Conservation (phyloP, 768 basidiomycete species). For the Clitopilus hobsonii region DNA sequence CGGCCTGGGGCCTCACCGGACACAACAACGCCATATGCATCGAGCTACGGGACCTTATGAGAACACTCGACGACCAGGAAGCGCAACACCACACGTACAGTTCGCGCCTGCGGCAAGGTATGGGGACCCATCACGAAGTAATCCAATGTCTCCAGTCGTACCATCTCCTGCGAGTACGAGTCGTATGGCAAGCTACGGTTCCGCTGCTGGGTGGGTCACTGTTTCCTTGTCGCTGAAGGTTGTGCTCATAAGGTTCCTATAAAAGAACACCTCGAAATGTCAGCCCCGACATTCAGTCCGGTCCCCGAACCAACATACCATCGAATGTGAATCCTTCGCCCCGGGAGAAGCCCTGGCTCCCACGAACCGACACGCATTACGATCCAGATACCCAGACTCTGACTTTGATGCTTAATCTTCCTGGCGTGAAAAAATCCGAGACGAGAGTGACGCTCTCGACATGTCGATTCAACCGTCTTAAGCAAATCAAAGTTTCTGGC, state of each 20-base stretch:
- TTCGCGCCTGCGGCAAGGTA: not conserved
- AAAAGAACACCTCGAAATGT: not conserved
- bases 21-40: not conserved
- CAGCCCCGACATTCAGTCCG: slow-evolving; percentile 1
- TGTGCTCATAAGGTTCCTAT: not conserved
- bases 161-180: not conserved
- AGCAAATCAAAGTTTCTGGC: slow-evolving; percentile 56
- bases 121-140: not conserved
- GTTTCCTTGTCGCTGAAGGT: slow-evolving; percentile 3
- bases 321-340: not conserved
- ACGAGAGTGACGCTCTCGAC: slow-evolving; percentile 56
- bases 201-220: slow-evolving; percentile 2
- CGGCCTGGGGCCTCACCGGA: not conserved
- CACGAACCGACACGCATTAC: slow-evolving; percentile 61
- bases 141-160: not conserved
- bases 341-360: slow-evolving; percentile 29
- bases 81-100: not conserved
- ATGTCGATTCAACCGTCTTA: slow-evolving; percentile 57
- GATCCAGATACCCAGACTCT: slow-evolving; percentile 44
- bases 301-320: not conserved
- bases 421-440: slow-evolving; percentile 57
- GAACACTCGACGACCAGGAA: not conserved
- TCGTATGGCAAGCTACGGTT: not conserved
- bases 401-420: slow-evolving; percentile 63
- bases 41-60: not conserved